Conservation (phyloP, 192 early-diverging fungal species). For the Linnemannia hyalina region DNA sequence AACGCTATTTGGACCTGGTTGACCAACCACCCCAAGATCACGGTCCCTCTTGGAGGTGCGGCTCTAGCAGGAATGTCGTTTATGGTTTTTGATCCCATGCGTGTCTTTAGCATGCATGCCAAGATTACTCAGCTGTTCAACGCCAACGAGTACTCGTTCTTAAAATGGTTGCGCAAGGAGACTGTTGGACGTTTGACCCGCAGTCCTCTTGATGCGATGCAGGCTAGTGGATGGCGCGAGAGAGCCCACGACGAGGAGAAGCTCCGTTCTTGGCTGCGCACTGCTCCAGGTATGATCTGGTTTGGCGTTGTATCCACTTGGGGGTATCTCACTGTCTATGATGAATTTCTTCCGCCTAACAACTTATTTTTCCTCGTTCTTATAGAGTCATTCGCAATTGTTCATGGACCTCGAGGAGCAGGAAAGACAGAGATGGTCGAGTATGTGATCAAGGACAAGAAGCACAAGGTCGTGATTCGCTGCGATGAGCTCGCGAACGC, state of each 20-base stretch:
- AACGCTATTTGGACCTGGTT: constrained; percentile 46
- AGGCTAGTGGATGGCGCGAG: constrained; percentile 65
- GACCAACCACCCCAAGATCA: constrained; percentile 36
- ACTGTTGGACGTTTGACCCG: constrained; percentile 61
- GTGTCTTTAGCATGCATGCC: constrained; percentile 90
- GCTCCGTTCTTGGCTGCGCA: constrained; percentile 69
- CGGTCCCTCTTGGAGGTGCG: constrained; percentile 32
- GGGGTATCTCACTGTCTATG: background rate
- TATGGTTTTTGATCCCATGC: constrained; percentile 91
- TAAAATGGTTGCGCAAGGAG: constrained; percentile 70
- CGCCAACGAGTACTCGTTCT: constrained; percentile 68
- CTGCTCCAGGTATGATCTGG: constrained; percentile 58
- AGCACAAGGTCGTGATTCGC: constrained; percentile 84
- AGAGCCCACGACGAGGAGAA: constrained; percentile 66
- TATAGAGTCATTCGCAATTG: constrained; percentile 85
- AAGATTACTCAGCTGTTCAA: constrained; percentile 88
- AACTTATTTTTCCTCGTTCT: background rate
- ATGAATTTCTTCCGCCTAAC: background rate
- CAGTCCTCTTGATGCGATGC: constrained; percentile 24
- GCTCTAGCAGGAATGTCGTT: constrained; percentile 84
- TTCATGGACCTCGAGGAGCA: constrained; percentile 87
- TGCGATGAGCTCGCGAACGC: constrained; percentile 83
- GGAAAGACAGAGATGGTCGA: constrained; percentile 85
- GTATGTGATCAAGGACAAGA: constrained; percentile 74
- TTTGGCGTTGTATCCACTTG: background rate